These are phyloP conservation scores for Cenchrus fungigraminus DNA, from an alignment of 176 grass and related monocot species.

Conservation along the genomic window DNA sequence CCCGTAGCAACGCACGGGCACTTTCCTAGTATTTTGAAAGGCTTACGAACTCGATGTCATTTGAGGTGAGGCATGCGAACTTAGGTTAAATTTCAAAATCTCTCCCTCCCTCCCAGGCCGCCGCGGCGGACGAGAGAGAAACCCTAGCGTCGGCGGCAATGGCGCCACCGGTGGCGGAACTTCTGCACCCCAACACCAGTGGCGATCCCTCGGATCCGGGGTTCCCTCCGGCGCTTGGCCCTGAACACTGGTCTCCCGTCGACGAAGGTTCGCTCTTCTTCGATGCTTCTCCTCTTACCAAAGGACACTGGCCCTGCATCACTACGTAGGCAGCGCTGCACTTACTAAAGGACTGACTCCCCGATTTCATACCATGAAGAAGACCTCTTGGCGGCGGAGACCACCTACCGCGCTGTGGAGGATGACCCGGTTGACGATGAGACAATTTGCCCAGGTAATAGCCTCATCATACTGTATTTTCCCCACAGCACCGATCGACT, in stretches of 20 bases:
- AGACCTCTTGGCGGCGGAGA: background rate
- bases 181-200: background rate
- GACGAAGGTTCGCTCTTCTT: background rate
- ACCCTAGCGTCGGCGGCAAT: background rate
- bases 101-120: too few relatives aligned
- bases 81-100: too few relatives aligned
- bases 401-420: background rate
- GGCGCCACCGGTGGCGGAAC: background rate
- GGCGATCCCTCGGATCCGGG: background rate
- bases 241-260: background rate
- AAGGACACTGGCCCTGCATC: too few relatives aligned
- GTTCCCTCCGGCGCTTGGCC: background rate
- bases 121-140: too few relatives aligned
- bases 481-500: background rate
- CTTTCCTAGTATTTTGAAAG: too few relatives aligned
- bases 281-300: background rate
- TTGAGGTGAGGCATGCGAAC: too few relatives aligned
- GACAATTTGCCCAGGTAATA: conserved; percentile 2
- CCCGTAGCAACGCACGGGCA: too few relatives aligned
- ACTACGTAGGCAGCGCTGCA: background rate
- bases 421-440: background rate
- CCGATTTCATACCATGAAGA: background rate
- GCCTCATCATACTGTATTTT: background rate
- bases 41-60: too few relatives aligned
- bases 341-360: background rate